phyloP scores from a whole-genome alignment of 1,284 basidiomycete genomes.

The Papiliotrema nemorosa region DNA sequence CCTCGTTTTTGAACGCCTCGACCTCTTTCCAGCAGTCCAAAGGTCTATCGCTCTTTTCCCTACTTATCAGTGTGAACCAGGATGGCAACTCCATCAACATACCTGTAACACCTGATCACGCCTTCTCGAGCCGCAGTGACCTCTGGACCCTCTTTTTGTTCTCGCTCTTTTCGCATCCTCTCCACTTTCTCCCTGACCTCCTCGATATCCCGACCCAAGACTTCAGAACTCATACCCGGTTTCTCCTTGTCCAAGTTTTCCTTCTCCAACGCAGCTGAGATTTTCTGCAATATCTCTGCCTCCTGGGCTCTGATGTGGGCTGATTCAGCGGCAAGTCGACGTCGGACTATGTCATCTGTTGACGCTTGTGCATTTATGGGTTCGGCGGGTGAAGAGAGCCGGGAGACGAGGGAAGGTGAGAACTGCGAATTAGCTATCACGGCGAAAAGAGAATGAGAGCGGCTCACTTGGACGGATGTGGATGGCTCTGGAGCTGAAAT shows the following conservation, averaged over 20 bases:
- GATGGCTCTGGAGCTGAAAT: constrained; percentile 37
- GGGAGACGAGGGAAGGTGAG: constrained; percentile 42
- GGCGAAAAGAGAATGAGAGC: not conserved
- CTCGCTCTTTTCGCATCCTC: constrained; percentile 37
- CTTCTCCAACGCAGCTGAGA: constrained; percentile 48
- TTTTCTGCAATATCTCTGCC: constrained; percentile 43
- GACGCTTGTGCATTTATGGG: constrained; percentile 12
- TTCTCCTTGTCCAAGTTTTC: constrained; percentile 50
- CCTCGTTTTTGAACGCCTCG: constrained; percentile 48
- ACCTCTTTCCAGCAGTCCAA: constrained; percentile 51
- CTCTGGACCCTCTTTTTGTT: constrained; percentile 31
- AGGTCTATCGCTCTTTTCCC: constrained; percentile 31
- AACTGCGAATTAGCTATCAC: constrained; percentile 27
- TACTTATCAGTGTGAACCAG: not conserved
- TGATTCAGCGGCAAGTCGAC: constrained; percentile 43
- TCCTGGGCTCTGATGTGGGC: constrained; percentile 45
- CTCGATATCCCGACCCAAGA: constrained; percentile 48
- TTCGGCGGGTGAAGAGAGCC: constrained; percentile 31
- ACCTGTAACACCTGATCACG: constrained; percentile 48
- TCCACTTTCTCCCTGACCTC: constrained; percentile 49
- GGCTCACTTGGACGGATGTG: constrained; percentile 43
- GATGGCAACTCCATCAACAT: constrained; percentile 29
- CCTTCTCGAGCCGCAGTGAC: constrained; percentile 35
- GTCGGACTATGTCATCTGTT: constrained; percentile 43
- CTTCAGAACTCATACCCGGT: constrained; percentile 44